Evolutionary conservation across 2,329 filamentous ascomycete genomes (phyloP), one percentile per base, ranked within the genome.

Genomic region (Aspergillus sp.): DNA sequence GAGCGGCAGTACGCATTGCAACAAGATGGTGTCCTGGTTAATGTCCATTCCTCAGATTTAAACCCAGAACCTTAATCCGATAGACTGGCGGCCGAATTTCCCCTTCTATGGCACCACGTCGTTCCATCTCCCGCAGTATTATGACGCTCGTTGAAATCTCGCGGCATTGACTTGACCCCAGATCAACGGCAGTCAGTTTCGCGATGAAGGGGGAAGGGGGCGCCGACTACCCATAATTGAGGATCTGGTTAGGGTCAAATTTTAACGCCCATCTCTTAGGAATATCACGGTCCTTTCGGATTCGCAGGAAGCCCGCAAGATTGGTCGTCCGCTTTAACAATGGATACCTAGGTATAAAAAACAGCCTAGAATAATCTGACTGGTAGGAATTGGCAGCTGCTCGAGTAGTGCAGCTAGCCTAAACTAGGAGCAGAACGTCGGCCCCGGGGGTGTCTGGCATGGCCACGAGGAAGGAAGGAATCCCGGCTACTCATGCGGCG

Each of bases 31-130:
- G 33, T 9, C 45, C 42, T 46, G 45, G 9, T 11, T 34, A 11
- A n/a, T 11, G 22, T n/a, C 27, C 17, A 34, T 48, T 44, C 41
- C 8, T 47, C 30, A 27, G 41, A 13, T 39, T 39, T 39, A 27
- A 24, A n/a, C 44, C 33, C 40, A 37, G 51, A 46, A 54, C 51
- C 51, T 54, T 54, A 44, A 33, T 15, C 22, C 42, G 15, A 20
- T n/a, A 19, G 30, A 30, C 22, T 24, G 11, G 34, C 33, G 9
- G 17, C 19, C 15, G 34, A 41, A 27, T 15, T 42, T 19, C 6
- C 19, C 19, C 42, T 24, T 30, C 51, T 54, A 54, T 41, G 42
- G 51, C 51, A 47, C 51, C 51, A 54, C 42, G 51, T 54, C 17
- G 34, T n/a, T 30, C 13, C n/a, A 33, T 39, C n/a, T 12, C 42